Conservation (phyloP, 495 filamentous ascomycete genomes). For the Hypoxylon fragiforme region DNA sequence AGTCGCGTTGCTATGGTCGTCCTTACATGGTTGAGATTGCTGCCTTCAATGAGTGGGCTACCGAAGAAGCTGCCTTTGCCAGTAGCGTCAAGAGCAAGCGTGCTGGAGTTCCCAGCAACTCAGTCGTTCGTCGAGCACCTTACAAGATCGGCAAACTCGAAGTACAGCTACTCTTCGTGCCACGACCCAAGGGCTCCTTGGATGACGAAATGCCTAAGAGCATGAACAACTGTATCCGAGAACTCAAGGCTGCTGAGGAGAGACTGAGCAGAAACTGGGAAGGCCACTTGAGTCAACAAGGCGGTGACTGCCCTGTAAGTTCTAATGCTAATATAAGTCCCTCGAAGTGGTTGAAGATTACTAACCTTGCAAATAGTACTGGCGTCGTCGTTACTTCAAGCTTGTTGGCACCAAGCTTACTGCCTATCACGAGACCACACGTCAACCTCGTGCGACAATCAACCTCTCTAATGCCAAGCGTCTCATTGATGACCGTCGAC, state of each 20-base stretch:
- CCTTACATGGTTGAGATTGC: slow-evolving; percentile 85
- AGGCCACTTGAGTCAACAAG: slow-evolving; percentile 91
- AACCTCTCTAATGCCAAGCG: slow-evolving; percentile 92
- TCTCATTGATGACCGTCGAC: slow-evolving; percentile 88
- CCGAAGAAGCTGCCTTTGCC: slow-evolving; percentile 69
- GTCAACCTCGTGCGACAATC: slow-evolving; percentile 94
- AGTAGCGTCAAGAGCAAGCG: slow-evolving; percentile 91
- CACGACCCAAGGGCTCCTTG: slow-evolving; percentile 82
- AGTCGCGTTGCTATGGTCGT: slow-evolving; percentile 79
- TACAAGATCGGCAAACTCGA: slow-evolving; percentile 95
- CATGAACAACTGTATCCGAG: slow-evolving; percentile 91
- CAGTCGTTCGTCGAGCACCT: slow-evolving; percentile 69
- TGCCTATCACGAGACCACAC: slow-evolving; percentile 92
- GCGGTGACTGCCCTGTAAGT: slow-evolving; percentile 96
- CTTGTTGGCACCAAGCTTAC: slow-evolving; percentile 88
- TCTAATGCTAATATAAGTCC: not conserved
- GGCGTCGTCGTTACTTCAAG: slow-evolving; percentile 97
- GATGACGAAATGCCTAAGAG: slow-evolving; percentile 99
- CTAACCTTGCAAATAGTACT: slow-evolving; percentile 64
- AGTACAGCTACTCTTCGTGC: slow-evolving; percentile 90
- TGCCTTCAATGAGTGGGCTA: slow-evolving; percentile 98
- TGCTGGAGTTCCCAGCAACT: slow-evolving; percentile 52
- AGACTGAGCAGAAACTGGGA: slow-evolving; percentile 74
- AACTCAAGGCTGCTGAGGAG: slow-evolving; percentile 85
- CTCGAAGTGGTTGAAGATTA: not conserved